Percentiles rank a stretch among this genome's conserved stretches.
phyloP scores from a whole-genome alignment of 352 stramenopile species.

The Sclerospora graminicola region DNA sequence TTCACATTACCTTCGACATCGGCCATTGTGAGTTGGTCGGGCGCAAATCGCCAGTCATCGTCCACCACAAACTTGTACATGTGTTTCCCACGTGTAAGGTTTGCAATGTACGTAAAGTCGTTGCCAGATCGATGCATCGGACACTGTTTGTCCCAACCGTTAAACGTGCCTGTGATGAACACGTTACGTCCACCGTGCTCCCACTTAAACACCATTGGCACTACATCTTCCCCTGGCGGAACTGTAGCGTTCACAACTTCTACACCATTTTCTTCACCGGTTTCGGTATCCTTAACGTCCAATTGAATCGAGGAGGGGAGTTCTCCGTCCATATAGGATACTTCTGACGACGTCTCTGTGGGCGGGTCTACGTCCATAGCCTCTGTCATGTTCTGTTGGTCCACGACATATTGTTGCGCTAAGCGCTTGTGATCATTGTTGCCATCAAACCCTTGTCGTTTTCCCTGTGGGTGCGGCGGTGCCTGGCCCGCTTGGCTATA shows the following conservation, averaged over 20 bases:
- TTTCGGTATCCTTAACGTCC: conserved; percentile 17
- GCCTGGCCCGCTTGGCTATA: conserved; percentile 23
- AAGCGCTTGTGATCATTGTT: background rate
- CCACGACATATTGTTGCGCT: conserved; percentile 9
- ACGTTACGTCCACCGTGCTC: conserved; percentile 94
- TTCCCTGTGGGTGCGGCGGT: conserved; percentile 8
- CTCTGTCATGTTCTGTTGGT: conserved; percentile 22
- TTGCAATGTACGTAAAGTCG: conserved; percentile 99
- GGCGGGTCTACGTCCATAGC: conserved; percentile 63
- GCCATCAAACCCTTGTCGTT: conserved; percentile 4
- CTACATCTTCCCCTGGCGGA: conserved; percentile 21
- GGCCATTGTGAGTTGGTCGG: conserved; percentile 93
- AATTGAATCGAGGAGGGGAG: conserved; percentile 5
- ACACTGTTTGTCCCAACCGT: conserved; percentile 97
- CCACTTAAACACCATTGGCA: conserved; percentile 97
- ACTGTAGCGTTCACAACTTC: conserved; percentile 7
- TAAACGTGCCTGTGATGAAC: conserved; percentile 99
- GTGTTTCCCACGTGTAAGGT: conserved; percentile 95
- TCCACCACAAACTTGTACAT: conserved; percentile 99
- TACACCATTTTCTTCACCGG: conserved; percentile 22
- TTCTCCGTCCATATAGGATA: conserved; percentile 28
- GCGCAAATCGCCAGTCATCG: conserved; percentile 96
- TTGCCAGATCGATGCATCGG: conserved; percentile 99
- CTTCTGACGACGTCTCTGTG: conserved; percentile 19
- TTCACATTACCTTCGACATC: conserved; percentile 99